These are phyloP conservation scores for Silene latifolia DNA, from an alignment of 148 eudicot species.

Conservation along the genomic window DNA sequence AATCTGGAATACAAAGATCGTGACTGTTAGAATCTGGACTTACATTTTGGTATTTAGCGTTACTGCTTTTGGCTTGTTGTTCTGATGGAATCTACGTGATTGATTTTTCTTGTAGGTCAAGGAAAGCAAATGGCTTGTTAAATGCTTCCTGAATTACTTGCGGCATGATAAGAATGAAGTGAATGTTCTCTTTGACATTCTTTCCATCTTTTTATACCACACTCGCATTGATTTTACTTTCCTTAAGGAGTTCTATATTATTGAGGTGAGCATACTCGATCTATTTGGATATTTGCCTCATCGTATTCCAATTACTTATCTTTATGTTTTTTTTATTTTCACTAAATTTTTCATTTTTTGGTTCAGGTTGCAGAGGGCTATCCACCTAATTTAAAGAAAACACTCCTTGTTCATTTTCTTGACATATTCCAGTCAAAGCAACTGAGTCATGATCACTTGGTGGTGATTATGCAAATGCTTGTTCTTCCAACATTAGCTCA, in stretches of 20 bases:
- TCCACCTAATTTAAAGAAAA: conserved; percentile 81
- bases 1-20: background rate
- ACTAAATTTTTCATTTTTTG: background rate
- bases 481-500: conserved; percentile 98
- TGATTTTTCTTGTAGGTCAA: conserved; percentile 61
- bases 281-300: background rate
- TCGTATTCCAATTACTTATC: background rate
- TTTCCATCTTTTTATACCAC: conserved; percentile 77
- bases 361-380: conserved; percentile 94
- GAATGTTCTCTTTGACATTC: conserved; percentile 85
- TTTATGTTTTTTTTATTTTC: background rate
- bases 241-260: conserved; percentile 88
- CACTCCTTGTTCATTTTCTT: conserved; percentile 81
- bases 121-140: conserved; percentile 99
- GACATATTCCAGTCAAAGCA: conserved; percentile 82
- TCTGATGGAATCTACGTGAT: background rate
- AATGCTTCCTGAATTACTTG: conserved; percentile 92
- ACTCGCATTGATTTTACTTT: conserved; percentile 91
- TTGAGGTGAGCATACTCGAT: conserved; percentile 59
- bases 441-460: conserved; percentile 83
- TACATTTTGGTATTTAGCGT: background rate
- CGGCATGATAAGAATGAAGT: conserved; percentile 94
- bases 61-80: background rate
- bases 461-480: conserved; percentile 94
- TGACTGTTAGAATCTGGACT: background rate